phyloP scores from a whole-genome alignment of 2,329 filamentous ascomycete genomes.

The Paecilomyces sp. region DNA sequence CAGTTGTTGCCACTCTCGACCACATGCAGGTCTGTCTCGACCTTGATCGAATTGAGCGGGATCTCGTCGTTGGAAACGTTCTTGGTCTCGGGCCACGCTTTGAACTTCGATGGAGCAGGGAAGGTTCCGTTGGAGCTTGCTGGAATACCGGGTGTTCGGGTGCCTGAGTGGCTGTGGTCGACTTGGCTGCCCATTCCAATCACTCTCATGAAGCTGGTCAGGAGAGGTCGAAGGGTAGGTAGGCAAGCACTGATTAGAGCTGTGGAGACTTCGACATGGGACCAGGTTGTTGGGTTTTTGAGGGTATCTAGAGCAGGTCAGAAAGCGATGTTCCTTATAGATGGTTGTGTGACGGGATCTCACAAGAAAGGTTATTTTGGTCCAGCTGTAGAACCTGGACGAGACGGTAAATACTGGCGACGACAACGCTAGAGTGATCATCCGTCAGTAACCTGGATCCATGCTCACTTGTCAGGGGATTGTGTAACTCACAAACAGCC shows the following conservation, averaged over 20 bases:
- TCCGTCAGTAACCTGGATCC: not conserved
- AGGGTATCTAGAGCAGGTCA: not conserved
- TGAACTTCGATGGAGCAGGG: not conserved
- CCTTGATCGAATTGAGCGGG: not conserved
- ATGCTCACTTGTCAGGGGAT: not conserved
- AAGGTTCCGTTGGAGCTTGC: not conserved
- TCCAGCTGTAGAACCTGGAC: not conserved
- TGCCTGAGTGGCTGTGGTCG: not conserved
- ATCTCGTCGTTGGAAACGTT: not conserved
- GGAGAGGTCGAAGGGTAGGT: slow-evolving; percentile 1
- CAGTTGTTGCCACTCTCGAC: not conserved
- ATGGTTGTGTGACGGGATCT: not conserved
- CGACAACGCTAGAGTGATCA: not conserved
- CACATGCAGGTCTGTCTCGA: not conserved
- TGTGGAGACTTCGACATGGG: not conserved
- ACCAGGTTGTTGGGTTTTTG: not conserved
- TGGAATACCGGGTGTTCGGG: not conserved
- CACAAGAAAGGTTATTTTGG: slow-evolving; percentile 1
- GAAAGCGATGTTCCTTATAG: too few relatives aligned
- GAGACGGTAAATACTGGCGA: slow-evolving; percentile 1
- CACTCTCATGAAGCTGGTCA: not conserved
- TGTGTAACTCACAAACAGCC: not conserved
- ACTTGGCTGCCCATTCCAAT: not conserved
- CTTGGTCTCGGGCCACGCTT: not conserved
- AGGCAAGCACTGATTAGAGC: slow-evolving; percentile 1